These are phyloP conservation scores for Clonostachys chloroleuca DNA, from an alignment of 2,329 filamentous ascomycete species.

Conservation along the genomic window DNA sequence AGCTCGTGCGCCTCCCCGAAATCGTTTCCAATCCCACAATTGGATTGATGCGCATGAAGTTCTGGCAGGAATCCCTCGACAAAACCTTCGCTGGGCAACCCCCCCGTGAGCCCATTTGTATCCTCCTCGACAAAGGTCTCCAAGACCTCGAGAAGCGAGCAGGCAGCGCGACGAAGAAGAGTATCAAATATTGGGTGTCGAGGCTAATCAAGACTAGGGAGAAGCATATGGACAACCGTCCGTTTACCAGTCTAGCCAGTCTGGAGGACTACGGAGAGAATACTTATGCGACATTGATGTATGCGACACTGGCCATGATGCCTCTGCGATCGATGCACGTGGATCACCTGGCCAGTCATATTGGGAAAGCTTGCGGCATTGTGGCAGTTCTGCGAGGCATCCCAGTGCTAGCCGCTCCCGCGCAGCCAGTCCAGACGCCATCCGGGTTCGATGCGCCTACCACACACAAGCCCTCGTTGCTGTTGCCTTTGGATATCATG, in stretches of 20 bases:
- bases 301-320: conserved; percentile 76
- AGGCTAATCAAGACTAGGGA: conserved; percentile 79
- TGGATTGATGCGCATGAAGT: conserved; percentile 85
- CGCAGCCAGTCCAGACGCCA: conserved; percentile 41
- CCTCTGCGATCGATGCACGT: conserved; percentile 78
- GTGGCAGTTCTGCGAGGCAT: conserved; percentile 81
- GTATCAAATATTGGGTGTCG: conserved; percentile 68
- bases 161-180: conserved; percentile 34
- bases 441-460: conserved; percentile 26
- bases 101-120: conserved; percentile 86
- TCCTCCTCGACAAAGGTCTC: conserved; percentile 73
- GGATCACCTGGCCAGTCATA: conserved; percentile 91
- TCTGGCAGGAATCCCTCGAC: conserved; percentile 85
- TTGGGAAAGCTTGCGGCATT: conserved; percentile 92
- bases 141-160: conserved; percentile 48
- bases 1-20: conserved; percentile 86
- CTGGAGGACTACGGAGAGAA: conserved; percentile 90
- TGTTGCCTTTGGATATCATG: conserved; percentile 88
- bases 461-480: conserved; percentile 49
- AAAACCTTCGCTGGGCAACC: conserved; percentile 73
- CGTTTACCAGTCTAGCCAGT: conserved; percentile 67
- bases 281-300: conserved; percentile 90
- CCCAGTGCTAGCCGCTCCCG: conserved; percentile 76
- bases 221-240: conserved; percentile 77
- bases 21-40: conserved; percentile 84